phyloP scores from a whole-genome alignment of 2,329 filamentous ascomycete genomes.

The Arthrobotrys sphaeroides region DNA sequence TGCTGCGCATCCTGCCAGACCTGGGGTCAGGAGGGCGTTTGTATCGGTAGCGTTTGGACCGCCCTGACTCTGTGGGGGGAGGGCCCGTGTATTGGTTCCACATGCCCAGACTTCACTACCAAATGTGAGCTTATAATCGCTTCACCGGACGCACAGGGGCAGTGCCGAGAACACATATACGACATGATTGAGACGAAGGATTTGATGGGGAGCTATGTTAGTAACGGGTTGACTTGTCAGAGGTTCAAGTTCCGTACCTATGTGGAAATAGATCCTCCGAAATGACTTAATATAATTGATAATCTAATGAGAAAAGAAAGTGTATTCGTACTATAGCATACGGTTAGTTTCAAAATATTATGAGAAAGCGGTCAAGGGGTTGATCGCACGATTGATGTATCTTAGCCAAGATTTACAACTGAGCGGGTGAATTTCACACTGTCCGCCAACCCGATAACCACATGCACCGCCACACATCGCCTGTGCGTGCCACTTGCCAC shows the following conservation, averaged over 20 bases:
- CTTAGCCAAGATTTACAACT: too few species aligned
- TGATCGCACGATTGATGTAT: too few species aligned
- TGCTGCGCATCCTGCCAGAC: slow-evolving; percentile 18
- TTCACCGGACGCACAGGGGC: not conserved
- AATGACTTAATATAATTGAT: too few species aligned
- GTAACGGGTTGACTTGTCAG: slow-evolving; percentile 1
- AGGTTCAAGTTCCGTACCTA: not conserved
- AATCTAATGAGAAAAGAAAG: too few species aligned
- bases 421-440: too few species aligned
- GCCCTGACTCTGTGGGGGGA: slow-evolving; percentile 10
- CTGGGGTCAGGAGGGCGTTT: not conserved
- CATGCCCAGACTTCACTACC: not conserved
- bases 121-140: slow-evolving; percentile 20
- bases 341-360: too few species aligned
- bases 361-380: too few species aligned
- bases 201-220: not conserved
- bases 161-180: not conserved
- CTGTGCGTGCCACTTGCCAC: too few species aligned
- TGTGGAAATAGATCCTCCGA: too few species aligned
- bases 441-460: too few species aligned
- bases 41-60: slow-evolving; percentile 9
- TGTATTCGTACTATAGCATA: too few species aligned
- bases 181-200: not conserved
- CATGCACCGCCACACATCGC: too few species aligned
- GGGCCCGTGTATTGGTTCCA: not conserved